Evolutionary conservation across 768 basidiomycete genomes (phyloP).

Genomic region (Gymnopilus junonius): DNA sequence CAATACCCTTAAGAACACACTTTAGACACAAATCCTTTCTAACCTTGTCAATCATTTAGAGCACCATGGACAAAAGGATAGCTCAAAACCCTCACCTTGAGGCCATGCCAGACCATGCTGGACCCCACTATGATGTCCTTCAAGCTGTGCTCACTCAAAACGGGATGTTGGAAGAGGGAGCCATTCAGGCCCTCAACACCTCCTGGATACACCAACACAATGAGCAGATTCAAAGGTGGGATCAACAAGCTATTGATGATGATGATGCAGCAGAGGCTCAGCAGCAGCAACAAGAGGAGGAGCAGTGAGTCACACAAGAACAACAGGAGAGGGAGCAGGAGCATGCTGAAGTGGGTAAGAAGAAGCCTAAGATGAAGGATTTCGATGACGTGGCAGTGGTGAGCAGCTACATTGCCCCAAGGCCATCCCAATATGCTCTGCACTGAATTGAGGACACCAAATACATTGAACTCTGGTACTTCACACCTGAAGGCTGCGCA

Average conservation of each 20-base stretch:
- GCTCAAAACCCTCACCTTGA: not conserved
- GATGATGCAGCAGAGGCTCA: conserved; percentile 17
- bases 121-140: not conserved
- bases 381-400: not conserved
- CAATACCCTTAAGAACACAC: not conserved
- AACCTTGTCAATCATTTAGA: not conserved
- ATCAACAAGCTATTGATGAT: not conserved
- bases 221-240: not conserved
- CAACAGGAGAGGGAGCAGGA: no score
- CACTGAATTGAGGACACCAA: not conserved
- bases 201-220: not conserved
- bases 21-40: not conserved
- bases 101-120: not conserved
- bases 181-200: not conserved
- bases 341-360: not conserved
- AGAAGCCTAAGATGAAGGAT: no score
- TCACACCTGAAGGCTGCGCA: not conserved
- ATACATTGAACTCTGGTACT: not conserved
- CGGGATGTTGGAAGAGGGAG: not conserved
- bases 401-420: not conserved
- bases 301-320: not conserved
- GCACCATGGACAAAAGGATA: not conserved
- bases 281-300: not conserved
- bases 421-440: not conserved
- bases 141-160: not conserved